These are phyloP conservation scores for Ostreobium quekettii DNA, from an alignment of 139 green algal genomes.

Conservation along the genomic window DNA sequence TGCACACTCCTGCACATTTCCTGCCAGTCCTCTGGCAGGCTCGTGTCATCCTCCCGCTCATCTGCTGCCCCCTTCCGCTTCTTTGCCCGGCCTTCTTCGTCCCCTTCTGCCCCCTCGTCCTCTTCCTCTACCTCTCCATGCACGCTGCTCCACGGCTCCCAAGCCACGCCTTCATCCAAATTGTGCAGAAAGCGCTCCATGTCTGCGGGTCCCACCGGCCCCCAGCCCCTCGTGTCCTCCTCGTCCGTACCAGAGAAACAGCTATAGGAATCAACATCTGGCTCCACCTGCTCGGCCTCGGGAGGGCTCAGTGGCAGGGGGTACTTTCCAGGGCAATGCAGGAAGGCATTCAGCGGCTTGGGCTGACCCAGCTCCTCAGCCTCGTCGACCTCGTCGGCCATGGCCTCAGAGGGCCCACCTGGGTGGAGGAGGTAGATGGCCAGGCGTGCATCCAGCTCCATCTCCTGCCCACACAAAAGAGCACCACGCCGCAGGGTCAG, in stretches of 20 bases:
- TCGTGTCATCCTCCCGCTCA: neutral
- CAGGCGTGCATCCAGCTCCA: conserved; percentile 32
- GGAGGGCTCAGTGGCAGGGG: neutral
- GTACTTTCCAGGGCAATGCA: neutral
- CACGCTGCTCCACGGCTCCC: neutral
- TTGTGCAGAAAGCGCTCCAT: neutral
- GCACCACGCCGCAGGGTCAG: conserved; percentile 9
- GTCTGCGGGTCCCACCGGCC: neutral
- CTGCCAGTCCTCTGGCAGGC: neutral
- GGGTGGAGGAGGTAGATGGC: conserved; percentile 38
- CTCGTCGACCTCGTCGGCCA: conserved; percentile 17
- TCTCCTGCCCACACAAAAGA: conserved; percentile 1
- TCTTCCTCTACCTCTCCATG: neutral
- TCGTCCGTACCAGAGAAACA: conserved; percentile 9
- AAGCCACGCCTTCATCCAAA: neutral
- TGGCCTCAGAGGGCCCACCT: conserved; percentile 17
- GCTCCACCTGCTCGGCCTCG: neutral
- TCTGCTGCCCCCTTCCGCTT: neutral
- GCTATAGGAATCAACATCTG: neutral
- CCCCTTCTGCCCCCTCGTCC: neutral
- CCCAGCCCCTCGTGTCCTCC: conserved; percentile 4
- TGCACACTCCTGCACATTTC: neutral
- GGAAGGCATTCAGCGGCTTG: conserved; percentile 7
- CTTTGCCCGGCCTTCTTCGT: neutral
- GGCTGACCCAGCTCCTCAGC: neutral